Percentiles rank a stretch among this genome's conserved stretches.
phyloP scores from a whole-genome alignment of 805 yeast genomes.

The Candida germanica region DNA sequence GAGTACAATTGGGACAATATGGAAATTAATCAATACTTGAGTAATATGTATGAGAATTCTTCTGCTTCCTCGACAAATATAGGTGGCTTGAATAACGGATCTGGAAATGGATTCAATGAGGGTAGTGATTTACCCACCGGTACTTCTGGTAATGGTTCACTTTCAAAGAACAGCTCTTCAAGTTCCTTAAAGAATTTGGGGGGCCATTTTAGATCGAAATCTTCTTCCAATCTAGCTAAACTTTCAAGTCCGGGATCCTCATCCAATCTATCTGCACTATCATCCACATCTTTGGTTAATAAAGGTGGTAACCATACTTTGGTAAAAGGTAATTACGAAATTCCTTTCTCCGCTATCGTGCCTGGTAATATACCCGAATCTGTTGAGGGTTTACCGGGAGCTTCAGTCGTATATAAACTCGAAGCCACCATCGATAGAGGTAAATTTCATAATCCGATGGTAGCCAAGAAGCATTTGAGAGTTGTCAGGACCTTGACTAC shows the following conservation, averaged over 20 bases:
- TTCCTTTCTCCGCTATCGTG: slow-evolving; percentile 80
- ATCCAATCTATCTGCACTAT: slow-evolving; percentile 11
- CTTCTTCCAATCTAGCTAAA: slow-evolving; percentile 25
- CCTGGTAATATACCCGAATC: slow-evolving; percentile 88
- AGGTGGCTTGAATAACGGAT: not conserved
- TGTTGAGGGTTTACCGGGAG: slow-evolving; percentile 85
- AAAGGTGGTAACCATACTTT: slow-evolving; percentile 35
- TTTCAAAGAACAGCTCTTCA: slow-evolving; percentile 40
- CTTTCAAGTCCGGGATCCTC: slow-evolving; percentile 11
- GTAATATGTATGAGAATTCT: slow-evolving; percentile 25
- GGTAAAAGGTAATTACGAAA: slow-evolving; percentile 77
- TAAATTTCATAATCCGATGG: slow-evolving; percentile 62
- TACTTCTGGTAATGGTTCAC: slow-evolving; percentile 13
- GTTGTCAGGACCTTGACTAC: slow-evolving; percentile 84
- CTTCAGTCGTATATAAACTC: slow-evolving; percentile 66
- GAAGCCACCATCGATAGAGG: slow-evolving; percentile 84
- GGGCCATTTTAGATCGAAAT: slow-evolving; percentile 30
- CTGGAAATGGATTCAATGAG: too few species aligned
- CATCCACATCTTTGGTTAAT: slow-evolving; percentile 16
- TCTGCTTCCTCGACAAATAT: slow-evolving; percentile 1
- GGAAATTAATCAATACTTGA: slow-evolving; percentile 46
- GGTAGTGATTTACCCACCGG: too few species aligned
- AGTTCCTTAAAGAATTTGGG: slow-evolving; percentile 41
- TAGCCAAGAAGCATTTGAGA: slow-evolving; percentile 68
- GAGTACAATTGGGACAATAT: slow-evolving; percentile 78